Conservation (phyloP, 345 rosid genomes). For the Heritiera fomes region DNA sequence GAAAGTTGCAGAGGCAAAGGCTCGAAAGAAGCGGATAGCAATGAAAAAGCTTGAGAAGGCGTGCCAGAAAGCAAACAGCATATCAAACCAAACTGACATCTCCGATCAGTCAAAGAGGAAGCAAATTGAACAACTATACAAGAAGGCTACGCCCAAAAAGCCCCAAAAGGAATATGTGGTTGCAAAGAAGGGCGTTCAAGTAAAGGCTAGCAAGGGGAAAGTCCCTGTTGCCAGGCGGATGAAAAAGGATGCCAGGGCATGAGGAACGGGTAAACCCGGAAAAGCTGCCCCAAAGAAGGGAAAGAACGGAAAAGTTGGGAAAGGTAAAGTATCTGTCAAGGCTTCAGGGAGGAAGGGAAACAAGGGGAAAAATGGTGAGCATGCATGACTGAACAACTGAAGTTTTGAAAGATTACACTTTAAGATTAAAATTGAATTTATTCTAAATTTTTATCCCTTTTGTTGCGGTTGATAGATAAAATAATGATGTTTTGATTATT, state of each 20-base stretch:
- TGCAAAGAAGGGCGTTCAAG: constrained; percentile 89
- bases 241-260: constrained; percentile 72
- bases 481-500: neutral
- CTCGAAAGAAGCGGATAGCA: constrained; percentile 76
- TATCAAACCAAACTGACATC: constrained; percentile 76
- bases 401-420: neutral
- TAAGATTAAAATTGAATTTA: neutral
- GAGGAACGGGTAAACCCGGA: constrained; percentile 54
- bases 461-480: neutral
- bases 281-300: constrained; percentile 59
- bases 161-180: constrained; percentile 81
- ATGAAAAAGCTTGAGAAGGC: constrained; percentile 79
- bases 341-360: constrained; percentile 45
- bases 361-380: constrained; percentile 38
- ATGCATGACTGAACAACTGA: constrained; percentile 25
- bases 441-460: neutral
- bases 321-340: constrained; percentile 47
- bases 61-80: constrained; percentile 83
- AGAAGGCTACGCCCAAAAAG: constrained; percentile 69
- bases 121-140: constrained; percentile 83
- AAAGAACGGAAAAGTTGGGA: constrained; percentile 41
- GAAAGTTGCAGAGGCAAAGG: constrained; percentile 95
- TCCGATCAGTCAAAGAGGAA: constrained; percentile 75
- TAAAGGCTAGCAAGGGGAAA: constrained; percentile 78
- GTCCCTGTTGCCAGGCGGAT: constrained; percentile 82